Evolutionary conservation across 169 alveolate genomes (phyloP).

Genomic region (Plasmodium coatneyi): DNA sequence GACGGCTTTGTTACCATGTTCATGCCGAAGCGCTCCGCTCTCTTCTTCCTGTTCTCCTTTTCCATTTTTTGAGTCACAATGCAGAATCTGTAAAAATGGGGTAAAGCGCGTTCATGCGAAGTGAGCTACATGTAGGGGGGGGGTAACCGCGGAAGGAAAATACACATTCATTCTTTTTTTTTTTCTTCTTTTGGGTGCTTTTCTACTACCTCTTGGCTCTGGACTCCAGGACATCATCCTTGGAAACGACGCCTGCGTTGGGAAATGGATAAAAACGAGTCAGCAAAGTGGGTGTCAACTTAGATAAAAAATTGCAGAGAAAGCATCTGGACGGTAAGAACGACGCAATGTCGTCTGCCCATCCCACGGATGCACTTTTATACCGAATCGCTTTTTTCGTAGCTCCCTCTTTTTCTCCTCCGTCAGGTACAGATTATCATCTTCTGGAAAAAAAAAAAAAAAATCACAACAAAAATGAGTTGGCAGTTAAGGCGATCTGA

Average conservation of each 20-base stretch:
- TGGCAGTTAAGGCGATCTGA: background rate
- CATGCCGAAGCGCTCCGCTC: slow-evolving; percentile 75
- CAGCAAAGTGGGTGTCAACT: background rate
- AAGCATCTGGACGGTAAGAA: background rate
- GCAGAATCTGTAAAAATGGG: slow-evolving; percentile 37
- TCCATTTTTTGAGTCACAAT: slow-evolving; percentile 72
- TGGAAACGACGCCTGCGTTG: slow-evolving; percentile 30
- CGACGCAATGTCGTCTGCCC: background rate
- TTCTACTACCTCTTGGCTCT: slow-evolving; percentile 59
- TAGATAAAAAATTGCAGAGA: background rate
- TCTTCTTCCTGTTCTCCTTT: slow-evolving; percentile 59
- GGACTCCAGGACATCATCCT: slow-evolving; percentile 53
- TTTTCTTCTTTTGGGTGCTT: background rate
- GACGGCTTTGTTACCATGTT: slow-evolving; percentile 2
- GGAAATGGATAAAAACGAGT: background rate
- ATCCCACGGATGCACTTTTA: background rate
- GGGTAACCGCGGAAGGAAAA: background rate
- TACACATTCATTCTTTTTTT: background rate
- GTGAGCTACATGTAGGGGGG: background rate
- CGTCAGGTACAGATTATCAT: slow-evolving; percentile 25
- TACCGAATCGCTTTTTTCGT: slow-evolving; percentile 66
- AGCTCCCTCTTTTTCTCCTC: slow-evolving; percentile 68
- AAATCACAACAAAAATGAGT: background rate
- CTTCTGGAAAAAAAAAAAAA: slow-evolving; percentile 9
- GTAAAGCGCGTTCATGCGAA: background rate